phyloP scores from a whole-genome alignment of 2,329 filamentous ascomycete species.

The Penicillium rolfsii region DNA sequence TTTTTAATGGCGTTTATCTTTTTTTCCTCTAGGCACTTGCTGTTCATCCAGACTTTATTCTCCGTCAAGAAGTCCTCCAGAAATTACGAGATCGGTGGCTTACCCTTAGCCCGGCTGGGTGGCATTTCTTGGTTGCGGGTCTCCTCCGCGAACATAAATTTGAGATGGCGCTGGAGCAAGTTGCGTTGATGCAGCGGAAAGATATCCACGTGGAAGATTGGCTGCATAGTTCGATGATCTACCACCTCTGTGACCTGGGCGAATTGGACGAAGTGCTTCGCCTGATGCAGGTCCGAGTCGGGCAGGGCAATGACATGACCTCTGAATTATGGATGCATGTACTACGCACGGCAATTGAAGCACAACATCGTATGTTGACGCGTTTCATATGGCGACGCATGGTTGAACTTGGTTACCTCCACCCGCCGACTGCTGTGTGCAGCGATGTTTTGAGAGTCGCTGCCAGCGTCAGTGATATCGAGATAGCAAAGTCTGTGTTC shows the following conservation, averaged over 20 bases:
- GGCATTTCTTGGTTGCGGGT: conserved; percentile 70
- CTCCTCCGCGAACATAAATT: conserved; percentile 79
- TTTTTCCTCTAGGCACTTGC: conserved; percentile 61
- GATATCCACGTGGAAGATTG: conserved; percentile 64
- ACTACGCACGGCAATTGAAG: conserved; percentile 72
- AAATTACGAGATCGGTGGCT: conserved; percentile 71
- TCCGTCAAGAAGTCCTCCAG: conserved; percentile 70
- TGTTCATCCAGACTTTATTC: conserved; percentile 81
- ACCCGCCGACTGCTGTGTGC: conserved; percentile 66
- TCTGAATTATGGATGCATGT: conserved; percentile 68
- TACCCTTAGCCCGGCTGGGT: conserved; percentile 62
- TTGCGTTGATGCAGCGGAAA: conserved; percentile 68
- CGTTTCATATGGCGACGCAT: conserved; percentile 71
- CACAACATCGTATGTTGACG: conserved; percentile 65
- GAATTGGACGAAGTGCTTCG: conserved; percentile 78
- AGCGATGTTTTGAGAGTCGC: conserved; percentile 73
- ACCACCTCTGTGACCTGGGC: conserved; percentile 69
- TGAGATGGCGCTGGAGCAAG: conserved; percentile 73
- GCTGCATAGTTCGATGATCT: conserved; percentile 78
- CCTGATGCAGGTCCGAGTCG: conserved; percentile 64
- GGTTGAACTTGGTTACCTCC: conserved; percentile 62
- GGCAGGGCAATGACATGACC: conserved; percentile 53
- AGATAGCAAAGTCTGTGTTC: conserved; percentile 72
- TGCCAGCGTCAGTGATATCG: conserved; percentile 67
- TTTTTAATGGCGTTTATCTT: background rate